Conservation (phyloP, 257 asterid species). For the Solanum lycopersicoides region DNA sequence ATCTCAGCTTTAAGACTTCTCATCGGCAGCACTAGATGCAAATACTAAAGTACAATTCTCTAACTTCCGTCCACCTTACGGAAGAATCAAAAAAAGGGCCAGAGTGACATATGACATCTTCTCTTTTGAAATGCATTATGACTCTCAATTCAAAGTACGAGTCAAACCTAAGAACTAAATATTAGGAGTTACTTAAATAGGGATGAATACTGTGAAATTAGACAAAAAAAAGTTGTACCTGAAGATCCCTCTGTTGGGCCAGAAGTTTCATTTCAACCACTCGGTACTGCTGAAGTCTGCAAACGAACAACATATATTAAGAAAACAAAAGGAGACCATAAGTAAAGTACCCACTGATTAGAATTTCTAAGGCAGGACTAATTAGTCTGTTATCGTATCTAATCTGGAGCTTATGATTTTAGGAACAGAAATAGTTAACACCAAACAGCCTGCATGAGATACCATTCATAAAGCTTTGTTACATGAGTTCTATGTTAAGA, state of each 20-base stretch:
- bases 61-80: not conserved
- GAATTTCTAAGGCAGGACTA: not conserved
- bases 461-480: not conserved
- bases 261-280: conserved; percentile 57
- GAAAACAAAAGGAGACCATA: not conserved
- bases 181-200: not conserved
- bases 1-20: not conserved
- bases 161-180: not conserved
- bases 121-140: not conserved
- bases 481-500: not conserved
- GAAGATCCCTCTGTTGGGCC: conserved; percentile 47
- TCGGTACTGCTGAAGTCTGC: conserved; percentile 50
- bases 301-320: not conserved
- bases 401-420: not conserved
- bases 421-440: not conserved
- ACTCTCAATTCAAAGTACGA: not conserved
- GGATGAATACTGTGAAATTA: not conserved
- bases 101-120: not conserved
- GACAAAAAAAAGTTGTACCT: conserved; percentile 33
- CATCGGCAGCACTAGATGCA: not conserved
- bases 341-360: not conserved
- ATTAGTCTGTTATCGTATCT: not conserved
- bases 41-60: not conserved
- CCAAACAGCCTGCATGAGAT: not conserved
- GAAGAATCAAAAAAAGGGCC: not conserved